These are phyloP conservation scores for Cladophialophora chaetospira DNA, from an alignment of 2,329 filamentous ascomycete species.

Conservation along the genomic window DNA sequence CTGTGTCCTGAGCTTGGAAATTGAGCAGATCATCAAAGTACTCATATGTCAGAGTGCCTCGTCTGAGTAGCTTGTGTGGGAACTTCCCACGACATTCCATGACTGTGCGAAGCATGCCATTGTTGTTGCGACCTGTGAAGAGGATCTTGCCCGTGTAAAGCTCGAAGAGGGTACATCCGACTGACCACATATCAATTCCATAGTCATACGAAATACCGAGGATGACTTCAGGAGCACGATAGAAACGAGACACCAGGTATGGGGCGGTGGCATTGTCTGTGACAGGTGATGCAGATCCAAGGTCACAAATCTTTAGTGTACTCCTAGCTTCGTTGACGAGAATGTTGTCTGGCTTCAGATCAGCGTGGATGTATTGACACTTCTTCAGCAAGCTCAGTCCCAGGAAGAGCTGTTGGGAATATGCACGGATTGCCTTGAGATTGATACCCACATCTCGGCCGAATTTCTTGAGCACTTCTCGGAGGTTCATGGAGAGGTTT, in stretches of 20 bases:
- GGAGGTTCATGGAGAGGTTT: slow-evolving; percentile 85
- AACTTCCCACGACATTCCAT: slow-evolving; percentile 96
- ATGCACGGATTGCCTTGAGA: slow-evolving; percentile 79
- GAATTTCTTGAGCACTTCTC: slow-evolving; percentile 93
- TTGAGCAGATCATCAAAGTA: slow-evolving; percentile 86
- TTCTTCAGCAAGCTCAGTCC: slow-evolving; percentile 85
- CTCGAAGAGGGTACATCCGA: slow-evolving; percentile 95
- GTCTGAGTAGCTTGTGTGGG: slow-evolving; percentile 82
- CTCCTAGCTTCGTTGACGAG: slow-evolving; percentile 83
- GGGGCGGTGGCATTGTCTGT: slow-evolving; percentile 91
- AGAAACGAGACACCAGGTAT: slow-evolving; percentile 95
- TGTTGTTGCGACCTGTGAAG: slow-evolving; percentile 93
- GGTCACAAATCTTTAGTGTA: slow-evolving; percentile 89
- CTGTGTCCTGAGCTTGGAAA: slow-evolving; percentile 81
- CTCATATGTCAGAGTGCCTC: slow-evolving; percentile 71
- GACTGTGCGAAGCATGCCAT: slow-evolving; percentile 95
- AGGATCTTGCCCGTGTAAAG: slow-evolving; percentile 97
- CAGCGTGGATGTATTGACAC: slow-evolving; percentile 91
- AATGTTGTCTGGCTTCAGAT: slow-evolving; percentile 97
- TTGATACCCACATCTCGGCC: slow-evolving; percentile 93
- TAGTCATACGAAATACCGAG: slow-evolving; percentile 95
- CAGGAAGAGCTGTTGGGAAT: slow-evolving; percentile 92
- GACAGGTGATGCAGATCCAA: slow-evolving; percentile 92
- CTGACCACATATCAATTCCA: slow-evolving; percentile 94
- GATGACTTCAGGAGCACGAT: slow-evolving; percentile 95